These are phyloP conservation scores for Diaporthe velutina DNA, from an alignment of 2,329 filamentous ascomycete species.

Conservation along the genomic window DNA sequence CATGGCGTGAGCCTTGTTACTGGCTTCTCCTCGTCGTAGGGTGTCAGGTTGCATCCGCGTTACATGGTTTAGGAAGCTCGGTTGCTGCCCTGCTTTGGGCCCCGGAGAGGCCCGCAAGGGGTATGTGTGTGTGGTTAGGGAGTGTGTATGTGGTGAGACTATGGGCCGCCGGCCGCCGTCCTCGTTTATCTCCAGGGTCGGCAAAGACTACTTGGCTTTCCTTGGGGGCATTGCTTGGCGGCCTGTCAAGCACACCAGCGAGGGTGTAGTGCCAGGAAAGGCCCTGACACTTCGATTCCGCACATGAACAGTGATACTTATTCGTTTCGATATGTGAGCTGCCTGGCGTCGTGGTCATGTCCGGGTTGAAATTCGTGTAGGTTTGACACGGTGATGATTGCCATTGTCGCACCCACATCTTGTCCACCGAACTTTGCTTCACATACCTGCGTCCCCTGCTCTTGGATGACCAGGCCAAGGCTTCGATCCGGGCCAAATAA, in stretches of 20 bases:
- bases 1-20: not conserved
- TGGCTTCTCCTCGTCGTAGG: not conserved
- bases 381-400: not conserved
- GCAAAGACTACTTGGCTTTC: conserved; percentile 4
- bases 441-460: not conserved
- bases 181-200: not conserved
- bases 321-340: not conserved
- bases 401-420: not conserved
- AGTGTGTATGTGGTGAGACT: not conserved
- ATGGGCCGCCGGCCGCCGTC: not conserved
- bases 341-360: not conserved
- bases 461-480: not conserved
- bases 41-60: too few species aligned
- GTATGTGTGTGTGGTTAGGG: not conserved
- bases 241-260: not conserved
- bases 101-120: not conserved
- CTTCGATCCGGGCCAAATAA: not conserved
- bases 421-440: not conserved
- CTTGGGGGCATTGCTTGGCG: conserved; percentile 7
- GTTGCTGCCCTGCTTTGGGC: not conserved
- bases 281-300: not conserved
- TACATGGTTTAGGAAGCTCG: not conserved
- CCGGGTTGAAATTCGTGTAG: not conserved
- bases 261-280: not conserved
- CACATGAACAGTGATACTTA: not conserved